Conservation (phyloP, 2,329 filamentous ascomycete species). For the Nannizziopsis barbatae region DNA sequence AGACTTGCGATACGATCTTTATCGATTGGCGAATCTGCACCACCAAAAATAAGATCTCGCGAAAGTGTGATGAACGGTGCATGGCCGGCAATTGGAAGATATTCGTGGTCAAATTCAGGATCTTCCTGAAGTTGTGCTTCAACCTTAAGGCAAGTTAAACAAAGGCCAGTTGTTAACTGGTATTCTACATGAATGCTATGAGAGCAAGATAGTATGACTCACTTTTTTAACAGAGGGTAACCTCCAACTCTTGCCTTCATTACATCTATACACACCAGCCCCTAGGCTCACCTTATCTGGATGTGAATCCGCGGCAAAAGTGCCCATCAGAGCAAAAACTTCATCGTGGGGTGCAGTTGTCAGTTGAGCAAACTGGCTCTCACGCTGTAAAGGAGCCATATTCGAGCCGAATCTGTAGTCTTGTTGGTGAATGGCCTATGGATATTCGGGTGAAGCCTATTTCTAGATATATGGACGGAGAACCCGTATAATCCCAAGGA, state of each 20-base stretch:
- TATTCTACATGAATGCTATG: not conserved
- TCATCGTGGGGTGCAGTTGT: slow-evolving; percentile 14
- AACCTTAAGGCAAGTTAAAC: slow-evolving; percentile 44
- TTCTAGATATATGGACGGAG: not conserved
- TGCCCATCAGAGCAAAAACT: slow-evolving; percentile 21
- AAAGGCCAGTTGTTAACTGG: slow-evolving; percentile 1
- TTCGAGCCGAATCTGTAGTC: not conserved
- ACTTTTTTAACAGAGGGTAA: slow-evolving; percentile 29
- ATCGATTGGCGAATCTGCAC: slow-evolving; percentile 27
- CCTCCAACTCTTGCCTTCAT: slow-evolving; percentile 30
- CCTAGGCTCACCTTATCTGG: slow-evolving; percentile 32
- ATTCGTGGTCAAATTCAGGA: slow-evolving; percentile 88
- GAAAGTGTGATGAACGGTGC: slow-evolving; percentile 73
- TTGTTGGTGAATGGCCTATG: not conserved
- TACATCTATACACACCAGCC: slow-evolving; percentile 33
- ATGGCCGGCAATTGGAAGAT: slow-evolving; percentile 85
- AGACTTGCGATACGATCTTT: slow-evolving; percentile 50
- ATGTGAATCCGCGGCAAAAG: slow-evolving; percentile 18
- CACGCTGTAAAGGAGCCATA: slow-evolving; percentile 16
- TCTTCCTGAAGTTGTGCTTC: slow-evolving; percentile 74
- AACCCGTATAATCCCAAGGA: too few relatives aligned
- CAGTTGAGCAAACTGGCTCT: slow-evolving; percentile 16
- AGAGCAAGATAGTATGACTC: not conserved
- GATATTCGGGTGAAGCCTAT: not conserved
- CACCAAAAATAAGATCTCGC: slow-evolving; percentile 75